Conservation (phyloP, 2,329 filamentous ascomycete species). For the Beauveria asiatica region DNA sequence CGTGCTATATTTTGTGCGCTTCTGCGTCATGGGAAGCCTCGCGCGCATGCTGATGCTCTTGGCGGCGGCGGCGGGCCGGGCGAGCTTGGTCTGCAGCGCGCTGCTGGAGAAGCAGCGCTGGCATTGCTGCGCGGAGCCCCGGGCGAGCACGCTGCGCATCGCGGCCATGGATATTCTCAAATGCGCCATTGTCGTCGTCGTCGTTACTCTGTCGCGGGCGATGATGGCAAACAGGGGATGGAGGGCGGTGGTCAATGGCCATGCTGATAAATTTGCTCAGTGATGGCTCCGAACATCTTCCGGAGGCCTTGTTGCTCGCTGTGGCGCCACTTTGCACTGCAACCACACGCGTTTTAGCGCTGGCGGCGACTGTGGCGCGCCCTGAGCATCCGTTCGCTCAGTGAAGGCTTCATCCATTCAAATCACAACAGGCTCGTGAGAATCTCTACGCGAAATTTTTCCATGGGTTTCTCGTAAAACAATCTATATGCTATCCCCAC, state of each 20-base stretch:
- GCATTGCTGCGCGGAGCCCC: slow-evolving; percentile 28
- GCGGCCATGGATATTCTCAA: slow-evolving; percentile 27
- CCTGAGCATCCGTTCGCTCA: not conserved
- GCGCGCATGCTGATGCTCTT: slow-evolving; percentile 20
- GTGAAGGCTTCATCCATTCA: not conserved
- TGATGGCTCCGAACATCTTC: slow-evolving; percentile 9
- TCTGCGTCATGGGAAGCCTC: slow-evolving; percentile 28
- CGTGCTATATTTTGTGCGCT: slow-evolving; percentile 39
- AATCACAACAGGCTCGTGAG: not conserved
- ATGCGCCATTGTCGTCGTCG: slow-evolving; percentile 29
- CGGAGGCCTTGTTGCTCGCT: not conserved
- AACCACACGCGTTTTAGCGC: not conserved
- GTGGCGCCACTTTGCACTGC: slow-evolving; percentile 5
- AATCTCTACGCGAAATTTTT: not conserved
- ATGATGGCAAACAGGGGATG: not conserved
- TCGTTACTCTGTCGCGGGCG: not conserved
- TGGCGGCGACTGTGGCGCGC: not conserved
- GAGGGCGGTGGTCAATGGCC: not conserved
- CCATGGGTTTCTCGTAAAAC: not conserved
- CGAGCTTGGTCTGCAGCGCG: slow-evolving; percentile 25
- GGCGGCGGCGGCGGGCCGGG: slow-evolving; percentile 26
- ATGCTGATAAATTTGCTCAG: slow-evolving; percentile 7
- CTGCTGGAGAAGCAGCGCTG: slow-evolving; percentile 33
- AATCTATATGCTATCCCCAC: not conserved
- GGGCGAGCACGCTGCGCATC: slow-evolving; percentile 25